A percentile compares a stretch with the other conserved stretches of the same genome.
Conservation (phyloP, 2,329 filamentous ascomycete species). For the Exophiala alcalophila region DNA sequence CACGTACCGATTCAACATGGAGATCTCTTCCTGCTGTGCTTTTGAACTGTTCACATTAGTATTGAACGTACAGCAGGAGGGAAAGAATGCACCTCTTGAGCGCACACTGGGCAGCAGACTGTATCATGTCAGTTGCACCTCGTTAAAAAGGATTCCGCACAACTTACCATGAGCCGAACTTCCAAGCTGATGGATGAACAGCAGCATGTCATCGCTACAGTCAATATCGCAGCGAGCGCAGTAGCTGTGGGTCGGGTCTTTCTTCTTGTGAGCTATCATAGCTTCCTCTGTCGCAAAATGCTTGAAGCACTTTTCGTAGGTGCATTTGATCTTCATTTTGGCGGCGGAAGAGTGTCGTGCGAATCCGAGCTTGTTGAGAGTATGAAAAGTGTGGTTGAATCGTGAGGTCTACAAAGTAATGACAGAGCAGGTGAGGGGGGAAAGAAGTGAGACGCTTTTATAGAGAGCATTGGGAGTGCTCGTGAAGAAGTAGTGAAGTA, state of each 20-base stretch:
- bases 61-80: not conserved
- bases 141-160: no score
- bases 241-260: constrained; percentile 41
- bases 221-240: constrained; percentile 45
- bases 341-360: not conserved
- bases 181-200: constrained; percentile 50
- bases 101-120: constrained; percentile 56
- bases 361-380: not conserved
- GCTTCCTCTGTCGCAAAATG: constrained; percentile 46
- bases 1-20: constrained; percentile 51
- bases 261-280: constrained; percentile 53
- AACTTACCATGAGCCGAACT: constrained; percentile 43
- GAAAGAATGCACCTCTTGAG: constrained; percentile 39
- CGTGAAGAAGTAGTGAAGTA: no score
- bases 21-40: constrained; percentile 50
- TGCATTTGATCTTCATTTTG: constrained; percentile 39
- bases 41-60: constrained; percentile 41
- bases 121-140: constrained; percentile 3
- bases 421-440: not conserved
- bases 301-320: constrained; percentile 45
- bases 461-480: no score
- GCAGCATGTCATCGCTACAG: constrained; percentile 44
- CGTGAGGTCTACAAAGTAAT: not conserved
- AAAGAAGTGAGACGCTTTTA: not conserved
- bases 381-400: not conserved